Evolutionary conservation across 106 monocot species (phyloP).

Genomic region (Vanilla planifolia): DNA sequence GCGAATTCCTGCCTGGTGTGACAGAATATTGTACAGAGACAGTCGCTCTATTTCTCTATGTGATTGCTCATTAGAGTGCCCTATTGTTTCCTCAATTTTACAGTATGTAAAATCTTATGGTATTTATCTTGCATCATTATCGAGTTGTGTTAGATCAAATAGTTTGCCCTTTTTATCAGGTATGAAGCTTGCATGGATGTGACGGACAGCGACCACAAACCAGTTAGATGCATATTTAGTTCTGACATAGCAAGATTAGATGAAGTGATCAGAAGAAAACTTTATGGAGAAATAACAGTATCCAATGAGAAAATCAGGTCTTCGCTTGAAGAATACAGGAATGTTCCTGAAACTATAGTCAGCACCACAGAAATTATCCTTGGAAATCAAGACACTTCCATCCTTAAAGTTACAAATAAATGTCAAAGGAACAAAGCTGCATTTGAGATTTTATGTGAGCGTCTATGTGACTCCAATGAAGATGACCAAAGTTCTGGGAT

Average conservation of each 20-base stretch:
- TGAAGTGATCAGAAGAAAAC: not conserved
- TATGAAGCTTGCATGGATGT: constrained; percentile 71
- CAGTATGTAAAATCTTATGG: constrained; percentile 18
- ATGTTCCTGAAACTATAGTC: not conserved
- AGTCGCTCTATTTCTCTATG: constrained; percentile 42
- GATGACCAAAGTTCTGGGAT: not conserved
- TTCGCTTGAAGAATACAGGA: not conserved
- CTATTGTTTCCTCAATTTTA: constrained; percentile 43
- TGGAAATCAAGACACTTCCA: not conserved
- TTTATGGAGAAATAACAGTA: not conserved
- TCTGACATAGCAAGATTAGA: not conserved
- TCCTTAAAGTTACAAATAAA: constrained; percentile 1
- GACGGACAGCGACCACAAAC: constrained; percentile 68
- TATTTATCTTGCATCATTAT: not conserved
- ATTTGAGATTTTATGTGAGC: constrained; percentile 2
- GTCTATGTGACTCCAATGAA: not conserved
- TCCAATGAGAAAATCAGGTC: not conserved
- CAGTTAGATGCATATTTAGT: constrained; percentile 64
- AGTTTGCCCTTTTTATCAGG: constrained; percentile 13
- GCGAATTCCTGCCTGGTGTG: constrained; percentile 77
- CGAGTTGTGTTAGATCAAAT: not conserved
- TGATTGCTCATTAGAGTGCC: constrained; percentile 67
- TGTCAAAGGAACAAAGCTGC: not conserved
- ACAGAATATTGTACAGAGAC: constrained; percentile 68
- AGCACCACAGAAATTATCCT: constrained; percentile 1